phyloP scores from a whole-genome alignment of 805 yeast species.

The Ogataea chonburiensis region DNA sequence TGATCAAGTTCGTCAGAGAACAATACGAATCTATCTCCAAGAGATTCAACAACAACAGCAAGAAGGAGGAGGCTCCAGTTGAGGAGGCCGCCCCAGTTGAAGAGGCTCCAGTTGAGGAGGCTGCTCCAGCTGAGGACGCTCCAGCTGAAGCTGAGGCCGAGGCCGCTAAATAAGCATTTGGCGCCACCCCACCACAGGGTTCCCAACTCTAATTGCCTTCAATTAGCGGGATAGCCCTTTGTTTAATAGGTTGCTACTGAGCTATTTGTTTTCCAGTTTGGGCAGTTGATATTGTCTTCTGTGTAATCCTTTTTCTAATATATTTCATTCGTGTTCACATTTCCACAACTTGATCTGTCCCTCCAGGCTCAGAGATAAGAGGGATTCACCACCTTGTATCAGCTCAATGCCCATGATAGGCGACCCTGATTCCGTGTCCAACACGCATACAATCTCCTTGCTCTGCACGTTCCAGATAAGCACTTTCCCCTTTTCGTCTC shows the following conservation, averaged over 20 bases:
- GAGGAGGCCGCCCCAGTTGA: slow-evolving; percentile 15
- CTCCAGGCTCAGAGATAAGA: slow-evolving; percentile 34
- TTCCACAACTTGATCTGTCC: slow-evolving; percentile 34
- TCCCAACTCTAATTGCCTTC: slow-evolving; percentile 20
- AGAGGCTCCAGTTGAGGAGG: slow-evolving; percentile 16
- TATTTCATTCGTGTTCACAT: slow-evolving; percentile 11
- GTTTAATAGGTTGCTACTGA: slow-evolving; percentile 11
- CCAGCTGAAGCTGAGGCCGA: slow-evolving; percentile 19
- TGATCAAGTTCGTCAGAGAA: slow-evolving; percentile 31
- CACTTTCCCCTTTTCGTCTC: slow-evolving; percentile 55
- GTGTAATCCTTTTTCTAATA: slow-evolving; percentile 20
- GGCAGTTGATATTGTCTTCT: slow-evolving; percentile 19
- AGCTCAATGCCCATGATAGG: slow-evolving; percentile 44
- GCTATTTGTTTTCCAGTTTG: slow-evolving; percentile 16
- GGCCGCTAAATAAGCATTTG: slow-evolving; percentile 16
- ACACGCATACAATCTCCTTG: slow-evolving; percentile 42
- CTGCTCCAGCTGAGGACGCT: slow-evolving; percentile 20
- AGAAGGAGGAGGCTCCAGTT: slow-evolving; percentile 17
- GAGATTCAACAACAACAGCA: slow-evolving; percentile 26
- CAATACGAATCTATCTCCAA: slow-evolving; percentile 33
- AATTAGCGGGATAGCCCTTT: slow-evolving; percentile 9
- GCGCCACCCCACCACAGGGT: slow-evolving; percentile 3
- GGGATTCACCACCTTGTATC: slow-evolving; percentile 35
- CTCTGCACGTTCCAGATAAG: slow-evolving; percentile 68
- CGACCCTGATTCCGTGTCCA: slow-evolving; percentile 11